A percentile compares a stretch with the other conserved stretches of the same genome.
Conservation (phyloP, 441 rosid genomes). For the Gossypium schwendimanii region DNA sequence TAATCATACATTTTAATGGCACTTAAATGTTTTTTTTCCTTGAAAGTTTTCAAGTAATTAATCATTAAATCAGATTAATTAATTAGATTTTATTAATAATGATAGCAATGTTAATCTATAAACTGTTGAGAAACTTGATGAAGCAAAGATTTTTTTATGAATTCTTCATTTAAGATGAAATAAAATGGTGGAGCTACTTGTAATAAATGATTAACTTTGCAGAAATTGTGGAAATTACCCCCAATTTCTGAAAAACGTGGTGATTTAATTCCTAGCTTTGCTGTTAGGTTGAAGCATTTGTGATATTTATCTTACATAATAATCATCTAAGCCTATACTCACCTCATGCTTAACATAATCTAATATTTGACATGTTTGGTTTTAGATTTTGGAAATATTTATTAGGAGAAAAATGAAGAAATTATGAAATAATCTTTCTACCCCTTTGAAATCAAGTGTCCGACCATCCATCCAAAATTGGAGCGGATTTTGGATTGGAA, state of each 20-base stretch:
- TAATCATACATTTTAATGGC: background rate
- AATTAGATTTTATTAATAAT: background rate
- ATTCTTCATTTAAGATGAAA: background rate
- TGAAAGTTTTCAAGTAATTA: background rate
- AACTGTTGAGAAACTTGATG: background rate
- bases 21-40: background rate
- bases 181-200: conserved; percentile 3
- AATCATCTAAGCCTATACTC: too few relatives aligned
- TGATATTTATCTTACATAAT: background rate
- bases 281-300: background rate
- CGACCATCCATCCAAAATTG: too few relatives aligned
- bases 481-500: too few relatives aligned
- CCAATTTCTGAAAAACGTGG: background rate
- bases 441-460: too few relatives aligned
- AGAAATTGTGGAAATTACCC: background rate
- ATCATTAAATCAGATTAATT: background rate
- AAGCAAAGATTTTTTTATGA: background rate
- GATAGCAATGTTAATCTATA: background rate
- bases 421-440: too few relatives aligned
- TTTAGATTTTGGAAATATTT: too few relatives aligned
- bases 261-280: background rate
- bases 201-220: background rate
- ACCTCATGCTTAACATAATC: too few relatives aligned
- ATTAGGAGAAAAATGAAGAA: too few relatives aligned
- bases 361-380: too few relatives aligned